Evolutionary conservation across 2,329 filamentous ascomycete genomes (phyloP).

Genomic region (Paecilomyces sp.): DNA sequence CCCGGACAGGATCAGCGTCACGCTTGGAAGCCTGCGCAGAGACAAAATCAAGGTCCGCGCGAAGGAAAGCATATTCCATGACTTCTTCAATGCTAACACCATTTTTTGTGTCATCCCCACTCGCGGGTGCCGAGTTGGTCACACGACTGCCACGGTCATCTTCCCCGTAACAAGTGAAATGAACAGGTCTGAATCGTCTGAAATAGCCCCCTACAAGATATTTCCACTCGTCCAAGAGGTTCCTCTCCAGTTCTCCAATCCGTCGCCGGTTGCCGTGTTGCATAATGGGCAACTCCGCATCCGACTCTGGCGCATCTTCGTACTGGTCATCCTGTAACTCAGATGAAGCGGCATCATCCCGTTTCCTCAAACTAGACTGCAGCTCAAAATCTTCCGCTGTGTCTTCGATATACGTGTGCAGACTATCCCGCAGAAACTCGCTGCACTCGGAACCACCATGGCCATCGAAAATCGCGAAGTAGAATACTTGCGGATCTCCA

Average conservation of each 20-base stretch:
- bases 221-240: slow-evolving; percentile 70
- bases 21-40: slow-evolving; percentile 78
- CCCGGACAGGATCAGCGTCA: slow-evolving; percentile 61
- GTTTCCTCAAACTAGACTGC: slow-evolving; percentile 60
- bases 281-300: slow-evolving; percentile 35
- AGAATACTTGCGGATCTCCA: slow-evolving; percentile 93
- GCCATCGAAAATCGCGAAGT: slow-evolving; percentile 94
- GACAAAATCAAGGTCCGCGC: slow-evolving; percentile 91
- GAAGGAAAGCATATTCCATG: slow-evolving; percentile 85
- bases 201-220: slow-evolving; percentile 90
- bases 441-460: slow-evolving; percentile 89
- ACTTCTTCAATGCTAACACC: slow-evolving; percentile 46
- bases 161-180: slow-evolving; percentile 52
- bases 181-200: slow-evolving; percentile 74
- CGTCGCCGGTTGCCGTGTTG: slow-evolving; percentile 51
- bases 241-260: slow-evolving; percentile 61
- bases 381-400: slow-evolving; percentile 70
- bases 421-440: slow-evolving; percentile 71
- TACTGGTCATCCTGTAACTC: slow-evolving; percentile 7
- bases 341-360: not conserved
- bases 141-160: slow-evolving; percentile 20
- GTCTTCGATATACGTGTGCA: slow-evolving; percentile 85
- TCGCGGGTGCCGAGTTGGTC: slow-evolving; percentile 13
- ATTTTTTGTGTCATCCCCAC: slow-evolving; percentile 21
- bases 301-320: slow-evolving; percentile 3